Evolutionary conservation across 1,284 basidiomycete species (phyloP).

Genomic region (Volvariella surrecta): DNA sequence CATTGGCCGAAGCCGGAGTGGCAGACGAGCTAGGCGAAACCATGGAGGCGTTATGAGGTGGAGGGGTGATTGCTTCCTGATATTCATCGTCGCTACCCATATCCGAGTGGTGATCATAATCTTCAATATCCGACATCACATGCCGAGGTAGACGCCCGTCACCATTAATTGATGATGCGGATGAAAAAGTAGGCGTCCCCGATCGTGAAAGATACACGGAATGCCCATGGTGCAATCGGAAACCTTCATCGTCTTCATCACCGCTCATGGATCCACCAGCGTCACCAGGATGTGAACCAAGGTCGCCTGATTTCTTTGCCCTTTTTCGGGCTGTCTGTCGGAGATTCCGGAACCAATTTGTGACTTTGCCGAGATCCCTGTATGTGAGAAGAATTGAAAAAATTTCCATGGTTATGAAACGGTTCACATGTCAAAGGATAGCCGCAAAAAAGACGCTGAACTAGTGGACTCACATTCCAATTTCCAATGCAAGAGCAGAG

Average conservation of each 20-base stretch:
- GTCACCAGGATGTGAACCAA: background rate
- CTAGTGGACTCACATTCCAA: constrained; percentile 50
- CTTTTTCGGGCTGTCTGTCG: constrained; percentile 67
- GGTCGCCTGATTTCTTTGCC: constrained; percentile 31
- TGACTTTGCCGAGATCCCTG: constrained; percentile 75
- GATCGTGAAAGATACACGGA: constrained; percentile 38
- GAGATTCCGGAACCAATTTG: constrained; percentile 81
- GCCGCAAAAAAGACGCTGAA: constrained; percentile 5
- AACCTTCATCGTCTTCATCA: constrained; percentile 34
- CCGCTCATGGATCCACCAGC: constrained; percentile 12
- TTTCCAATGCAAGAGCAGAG: constrained; percentile 56
- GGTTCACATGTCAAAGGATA: constrained; percentile 9
- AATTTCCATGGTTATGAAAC: constrained; percentile 6
- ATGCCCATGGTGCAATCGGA: constrained; percentile 20
- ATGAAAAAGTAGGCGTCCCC: constrained; percentile 40
- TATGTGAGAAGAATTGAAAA: constrained; percentile 13
- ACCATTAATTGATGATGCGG: constrained; percentile 37
- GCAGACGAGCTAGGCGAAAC: constrained; percentile 40
- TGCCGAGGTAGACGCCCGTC: constrained; percentile 16
- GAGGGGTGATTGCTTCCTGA: constrained; percentile 65
- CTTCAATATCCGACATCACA: constrained; percentile 36
- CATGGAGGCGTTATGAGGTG: constrained; percentile 24
- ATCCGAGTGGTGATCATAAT: constrained; percentile 33
- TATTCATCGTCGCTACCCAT: constrained; percentile 58
- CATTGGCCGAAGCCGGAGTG: constrained; percentile 15